Conservation (phyloP, 202 grass and related monocot species). For the Zoysia matrella region DNA sequence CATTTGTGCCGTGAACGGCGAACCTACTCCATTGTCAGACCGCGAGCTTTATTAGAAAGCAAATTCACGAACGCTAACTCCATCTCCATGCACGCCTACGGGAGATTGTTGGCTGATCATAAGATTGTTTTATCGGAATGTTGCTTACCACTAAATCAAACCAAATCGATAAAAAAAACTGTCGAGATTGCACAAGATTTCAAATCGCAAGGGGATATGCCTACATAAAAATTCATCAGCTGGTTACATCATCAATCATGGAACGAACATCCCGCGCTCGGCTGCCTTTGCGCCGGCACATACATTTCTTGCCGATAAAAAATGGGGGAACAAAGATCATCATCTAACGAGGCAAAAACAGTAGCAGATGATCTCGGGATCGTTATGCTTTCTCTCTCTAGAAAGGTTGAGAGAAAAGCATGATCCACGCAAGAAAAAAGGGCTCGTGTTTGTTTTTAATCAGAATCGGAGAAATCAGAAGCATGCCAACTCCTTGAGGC, state of each 20-base stretch:
- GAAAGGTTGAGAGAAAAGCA: neutral
- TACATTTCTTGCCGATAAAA: neutral
- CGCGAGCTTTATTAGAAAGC: too few species aligned
- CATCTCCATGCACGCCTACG: too few species aligned
- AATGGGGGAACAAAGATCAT: neutral
- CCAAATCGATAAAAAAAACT: too few species aligned
- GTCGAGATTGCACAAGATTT: too few species aligned
- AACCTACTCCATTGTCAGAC: too few species aligned
- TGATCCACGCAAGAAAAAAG: neutral
- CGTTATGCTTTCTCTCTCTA: neutral
- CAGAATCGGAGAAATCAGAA: neutral
- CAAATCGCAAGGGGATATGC: too few species aligned
- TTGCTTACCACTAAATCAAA: too few species aligned
- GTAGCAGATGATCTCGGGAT: neutral
- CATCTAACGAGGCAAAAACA: neutral
- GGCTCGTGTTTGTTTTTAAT: neutral
- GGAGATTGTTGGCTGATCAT: too few species aligned
- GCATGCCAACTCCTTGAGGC: constrained; percentile 41
- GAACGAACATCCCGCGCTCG: neutral
- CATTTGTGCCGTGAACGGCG: too few species aligned
- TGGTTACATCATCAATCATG: neutral
- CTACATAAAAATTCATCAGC: neutral
- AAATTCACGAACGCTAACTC: too few species aligned
- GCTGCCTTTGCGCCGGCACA: neutral
- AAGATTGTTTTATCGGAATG: too few species aligned